Evolutionary conservation across 1,284 basidiomycete species (phyloP).

Genomic region (Meira nashicola): DNA sequence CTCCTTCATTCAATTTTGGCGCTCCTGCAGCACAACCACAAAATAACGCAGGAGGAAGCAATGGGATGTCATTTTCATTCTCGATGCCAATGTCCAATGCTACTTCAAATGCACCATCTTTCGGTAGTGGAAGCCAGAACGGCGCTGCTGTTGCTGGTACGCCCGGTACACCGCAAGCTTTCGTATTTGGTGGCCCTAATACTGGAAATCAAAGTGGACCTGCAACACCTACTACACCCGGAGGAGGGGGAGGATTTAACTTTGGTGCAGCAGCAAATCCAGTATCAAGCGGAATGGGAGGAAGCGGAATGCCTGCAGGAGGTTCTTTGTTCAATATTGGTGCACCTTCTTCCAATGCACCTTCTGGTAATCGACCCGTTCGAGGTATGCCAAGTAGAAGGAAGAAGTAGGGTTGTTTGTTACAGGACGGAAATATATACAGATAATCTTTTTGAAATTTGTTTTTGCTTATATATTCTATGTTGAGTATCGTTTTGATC

Average conservation of each 20-base stretch:
- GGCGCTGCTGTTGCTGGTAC: neutral
- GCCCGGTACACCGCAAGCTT: neutral
- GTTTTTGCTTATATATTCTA: too few species aligned
- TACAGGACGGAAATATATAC: neutral
- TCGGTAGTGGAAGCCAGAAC: neutral
- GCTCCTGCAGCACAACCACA: neutral
- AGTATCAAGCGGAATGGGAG: neutral
- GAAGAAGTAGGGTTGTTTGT: neutral
- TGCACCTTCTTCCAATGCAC: neutral
- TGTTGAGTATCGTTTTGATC: too few species aligned
- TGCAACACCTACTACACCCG: neutral
- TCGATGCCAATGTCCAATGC: neutral
- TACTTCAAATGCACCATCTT: neutral
- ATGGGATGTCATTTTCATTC: neutral
- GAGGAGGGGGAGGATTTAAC: neutral
- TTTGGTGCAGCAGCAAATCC: constrained; percentile 5
- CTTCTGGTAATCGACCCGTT: constrained; percentile 1
- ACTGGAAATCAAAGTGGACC: constrained; percentile 12
- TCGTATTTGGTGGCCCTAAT: constrained; percentile 9
- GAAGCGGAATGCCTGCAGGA: constrained; percentile 5
- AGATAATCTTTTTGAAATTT: too few species aligned
- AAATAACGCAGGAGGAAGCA: neutral
- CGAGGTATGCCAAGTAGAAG: neutral
- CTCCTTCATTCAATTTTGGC: constrained; percentile 10
- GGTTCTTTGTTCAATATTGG: constrained; percentile 9